Evolutionary conservation across 768 basidiomycete genomes (phyloP).

Genomic region (Xerocomellus chrysenteron): DNA sequence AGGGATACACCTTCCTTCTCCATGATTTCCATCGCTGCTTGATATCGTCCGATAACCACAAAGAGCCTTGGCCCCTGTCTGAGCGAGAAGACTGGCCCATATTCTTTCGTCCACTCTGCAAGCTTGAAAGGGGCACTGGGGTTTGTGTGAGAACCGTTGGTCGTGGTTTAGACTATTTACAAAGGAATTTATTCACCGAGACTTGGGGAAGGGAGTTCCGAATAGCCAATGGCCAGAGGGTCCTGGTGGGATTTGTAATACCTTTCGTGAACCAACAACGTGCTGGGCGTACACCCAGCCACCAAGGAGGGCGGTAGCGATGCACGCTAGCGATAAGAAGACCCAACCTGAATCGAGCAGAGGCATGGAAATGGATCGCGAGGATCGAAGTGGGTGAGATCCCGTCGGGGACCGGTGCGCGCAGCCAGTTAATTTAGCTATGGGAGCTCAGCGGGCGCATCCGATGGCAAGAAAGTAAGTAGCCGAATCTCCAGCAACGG

Average conservation of each 20-base stretch:
- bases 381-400: too few relatives aligned
- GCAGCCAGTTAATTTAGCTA: too few relatives aligned
- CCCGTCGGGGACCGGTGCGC: too few relatives aligned
- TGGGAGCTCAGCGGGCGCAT: too few relatives aligned
- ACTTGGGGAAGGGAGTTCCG: constrained; percentile 5
- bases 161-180: neutral
- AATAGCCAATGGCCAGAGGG: constrained; percentile 11
- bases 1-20: constrained; percentile 9
- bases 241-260: constrained; percentile 2
- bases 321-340: neutral
- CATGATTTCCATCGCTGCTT: constrained; percentile 13
- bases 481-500: too few relatives aligned
- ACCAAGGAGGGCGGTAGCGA: neutral
- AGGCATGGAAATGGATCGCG: neutral
- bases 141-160: neutral
- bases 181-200: neutral
- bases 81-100: constrained; percentile 4
- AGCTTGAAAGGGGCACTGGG: constrained; percentile 2
- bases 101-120: constrained; percentile 6
- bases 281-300: neutral
- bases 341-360: neutral
- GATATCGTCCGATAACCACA: constrained; percentile 6
- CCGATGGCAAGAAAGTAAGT: too few relatives aligned
- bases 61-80: constrained; percentile 1
- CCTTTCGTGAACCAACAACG: neutral